Conservation (phyloP, 2,329 filamentous ascomycete species). For the Ilyonectria mors-panacis region DNA sequence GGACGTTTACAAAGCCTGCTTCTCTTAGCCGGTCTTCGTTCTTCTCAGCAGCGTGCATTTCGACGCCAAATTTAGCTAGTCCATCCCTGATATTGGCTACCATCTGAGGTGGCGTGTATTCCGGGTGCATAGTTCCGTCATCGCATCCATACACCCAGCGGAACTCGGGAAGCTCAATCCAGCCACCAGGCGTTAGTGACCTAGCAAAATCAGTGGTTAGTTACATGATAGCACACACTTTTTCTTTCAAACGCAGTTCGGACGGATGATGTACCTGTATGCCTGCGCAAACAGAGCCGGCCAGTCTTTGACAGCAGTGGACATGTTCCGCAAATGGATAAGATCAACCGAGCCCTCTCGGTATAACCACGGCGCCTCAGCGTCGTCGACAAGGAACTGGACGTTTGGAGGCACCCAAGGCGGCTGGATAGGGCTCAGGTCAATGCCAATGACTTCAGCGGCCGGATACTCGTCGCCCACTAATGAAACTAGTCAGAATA, state of each 20-base stretch:
- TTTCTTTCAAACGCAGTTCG: not conserved
- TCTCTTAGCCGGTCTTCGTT: constrained; percentile 46
- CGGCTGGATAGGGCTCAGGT: constrained; percentile 57
- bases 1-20: constrained; percentile 60
- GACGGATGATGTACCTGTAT: constrained; percentile 35
- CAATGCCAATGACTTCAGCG: constrained; percentile 57
- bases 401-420: constrained; percentile 59
- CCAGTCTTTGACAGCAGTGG: constrained; percentile 50
- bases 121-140: constrained; percentile 46
- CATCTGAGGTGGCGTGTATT: constrained; percentile 48
- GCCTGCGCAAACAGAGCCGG: constrained; percentile 38
- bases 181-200: constrained; percentile 60
- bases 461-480: constrained; percentile 57
- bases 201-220: constrained; percentile 14
- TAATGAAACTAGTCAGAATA: constrained; percentile 18
- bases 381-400: constrained; percentile 56
- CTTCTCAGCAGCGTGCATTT: constrained; percentile 50
- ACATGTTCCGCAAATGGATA: constrained; percentile 55
- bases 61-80: constrained; percentile 49
- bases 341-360: constrained; percentile 45
- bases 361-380: constrained; percentile 51
- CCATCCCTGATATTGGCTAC: constrained; percentile 49
- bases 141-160: constrained; percentile 48
- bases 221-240: not conserved
- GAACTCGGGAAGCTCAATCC: constrained; percentile 60